Evolutionary conservation across 2,329 filamentous ascomycete genomes (phyloP), one percentile per base, ranked within the genome.

Genomic region (Venturia nashicola): DNA sequence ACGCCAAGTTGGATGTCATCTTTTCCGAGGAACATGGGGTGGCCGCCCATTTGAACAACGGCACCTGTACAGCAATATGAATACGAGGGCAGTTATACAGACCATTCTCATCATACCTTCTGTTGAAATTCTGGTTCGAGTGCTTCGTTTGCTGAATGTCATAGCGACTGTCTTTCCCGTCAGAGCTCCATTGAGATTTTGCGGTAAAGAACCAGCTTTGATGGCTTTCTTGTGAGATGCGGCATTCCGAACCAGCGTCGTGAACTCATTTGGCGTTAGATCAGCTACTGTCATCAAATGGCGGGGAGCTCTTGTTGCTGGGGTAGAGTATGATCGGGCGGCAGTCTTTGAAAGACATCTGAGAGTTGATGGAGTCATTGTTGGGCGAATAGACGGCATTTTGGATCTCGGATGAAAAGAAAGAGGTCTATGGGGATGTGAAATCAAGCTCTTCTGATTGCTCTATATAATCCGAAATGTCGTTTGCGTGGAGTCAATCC

Each of bases 61-160:
- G 94, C 94, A 8, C 88, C 88, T 57, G 32, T 3, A 20, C 27
- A 20, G 1, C 20, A 20, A 27, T 27, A 14, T 51, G 9, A 51
- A 51, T 27, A 57, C 23, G 36, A 8, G 8, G 20, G n/a, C 27
- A 34, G 12, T 16, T 9, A 9, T 9, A 36, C 27, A 57, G 16
- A 36, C 18, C 11, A 57, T 34, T 18, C 32, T 8, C 9, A 36
- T n/a, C 27, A 14, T 36, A 57, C 51, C 51, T 79, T 99, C 94
- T 1, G 92, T 97, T 1, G 91, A 96, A 40, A 99, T 87, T 67
- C 94, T 86, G 14, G 94, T 99, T 66, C 94, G 85, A 14, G 94
- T 99, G 70, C 89, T 95, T 69, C 92, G 86, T 79, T 99, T 99
- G 82, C 83, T 95, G 80, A 99, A 99, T 82, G 95, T 90, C 86